Evolutionary conservation across 345 rosid genomes (phyloP), one percentile per base, ranked within the genome.

Genomic region (Capsella bursapastoris): DNA sequence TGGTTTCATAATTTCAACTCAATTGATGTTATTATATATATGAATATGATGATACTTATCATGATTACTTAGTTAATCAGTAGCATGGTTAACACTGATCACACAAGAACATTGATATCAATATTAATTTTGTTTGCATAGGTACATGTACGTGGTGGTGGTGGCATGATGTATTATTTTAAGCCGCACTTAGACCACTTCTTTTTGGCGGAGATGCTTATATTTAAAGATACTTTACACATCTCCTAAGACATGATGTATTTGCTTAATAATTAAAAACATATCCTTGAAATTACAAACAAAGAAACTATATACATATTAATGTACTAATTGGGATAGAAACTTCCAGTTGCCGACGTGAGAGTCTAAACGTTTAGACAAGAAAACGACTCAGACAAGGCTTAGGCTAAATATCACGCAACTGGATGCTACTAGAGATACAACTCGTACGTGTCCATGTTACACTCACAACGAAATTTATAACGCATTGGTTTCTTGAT

Each of bases 121-220:
- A 69, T 45, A 18, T 8, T 14, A 44, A 15, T 28, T 4, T 25
- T 55, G 14, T 29, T 37, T 16, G 41, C 43, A 43, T 16, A 38
- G 31, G 11, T 22, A 22, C 25, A 1, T 22, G 25, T 22, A 22
- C 25, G 25, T 53, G 29, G n/a, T 49, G 45, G 22, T 53, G 37
- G 25, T 49, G 45, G 57, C 31, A 65, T 59, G 37, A 48, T 57
- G 72, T 28, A 66, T 66, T 59, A 57, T 50, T 57, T 57, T 48
- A 65, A 7, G 25, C 58, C 58, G 31, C 50, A 56, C 70, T 47
- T 47, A 45, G 45, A 57, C 58, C 34, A 66, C 66, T 66, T 65
- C 25, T 56, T 57, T 57, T 57, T 66, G 66, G 66, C 59, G 58
- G 8, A 37, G 43, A 66, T 74, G 29, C 50, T n/a, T 60, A 7